These are phyloP conservation scores for Populus hybrid DNA, from an alignment of 441 rosid genomes.

Conservation along the genomic window DNA sequence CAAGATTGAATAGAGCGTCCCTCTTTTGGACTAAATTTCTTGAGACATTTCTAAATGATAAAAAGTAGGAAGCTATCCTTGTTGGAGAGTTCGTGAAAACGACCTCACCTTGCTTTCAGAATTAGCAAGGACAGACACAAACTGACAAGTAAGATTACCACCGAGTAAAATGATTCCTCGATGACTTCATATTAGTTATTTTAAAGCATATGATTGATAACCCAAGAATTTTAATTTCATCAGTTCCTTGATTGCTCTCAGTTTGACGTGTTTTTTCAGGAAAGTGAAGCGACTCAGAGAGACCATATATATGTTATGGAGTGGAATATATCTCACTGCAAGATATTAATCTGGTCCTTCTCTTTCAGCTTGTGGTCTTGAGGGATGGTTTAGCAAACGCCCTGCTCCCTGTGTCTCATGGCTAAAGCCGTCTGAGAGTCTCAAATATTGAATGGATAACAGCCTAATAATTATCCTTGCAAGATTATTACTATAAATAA, in stretches of 20 bases:
- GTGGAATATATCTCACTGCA: too few relatives aligned
- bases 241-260: too few relatives aligned
- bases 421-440: neutral
- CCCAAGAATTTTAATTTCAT: too few relatives aligned
- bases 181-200: neutral
- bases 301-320: too few relatives aligned
- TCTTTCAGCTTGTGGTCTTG: too few relatives aligned
- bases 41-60: conserved; percentile 6
- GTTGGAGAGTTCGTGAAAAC: conserved; percentile 26
- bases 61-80: conserved; percentile 37
- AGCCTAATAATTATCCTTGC: too few relatives aligned
- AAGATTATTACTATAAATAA: neutral
- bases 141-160: neutral
- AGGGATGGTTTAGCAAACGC: too few relatives aligned
- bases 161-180: neutral
- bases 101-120: conserved; percentile 30
- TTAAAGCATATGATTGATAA: neutral
- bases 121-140: conserved; percentile 26
- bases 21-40: neutral
- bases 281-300: too few relatives aligned
- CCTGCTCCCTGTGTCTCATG: too few relatives aligned
- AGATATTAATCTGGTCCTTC: too few relatives aligned
- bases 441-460: neutral
- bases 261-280: too few relatives aligned
- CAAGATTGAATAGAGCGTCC: neutral